phyloP scores from a whole-genome alignment of 495 filamentous ascomycete genomes.

The Penicillium fimorum region DNA sequence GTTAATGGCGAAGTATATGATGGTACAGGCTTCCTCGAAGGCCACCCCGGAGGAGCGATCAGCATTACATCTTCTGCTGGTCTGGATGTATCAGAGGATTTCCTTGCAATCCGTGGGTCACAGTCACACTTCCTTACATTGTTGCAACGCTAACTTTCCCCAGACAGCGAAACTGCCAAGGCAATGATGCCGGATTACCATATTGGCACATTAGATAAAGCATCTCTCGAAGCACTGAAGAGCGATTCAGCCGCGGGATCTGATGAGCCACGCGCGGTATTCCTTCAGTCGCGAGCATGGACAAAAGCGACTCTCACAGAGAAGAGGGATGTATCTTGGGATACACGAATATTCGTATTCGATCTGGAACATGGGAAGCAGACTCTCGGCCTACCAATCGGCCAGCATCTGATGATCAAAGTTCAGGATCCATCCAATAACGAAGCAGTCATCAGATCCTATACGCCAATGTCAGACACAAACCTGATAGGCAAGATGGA shows the following conservation, averaged over 20 bases:
- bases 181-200: slow-evolving; percentile 89
- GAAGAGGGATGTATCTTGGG: slow-evolving; percentile 69
- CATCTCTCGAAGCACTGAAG: slow-evolving; percentile 52
- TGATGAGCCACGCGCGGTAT: slow-evolving; percentile 51
- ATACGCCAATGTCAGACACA: slow-evolving; percentile 79
- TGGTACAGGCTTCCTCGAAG: slow-evolving; percentile 78
- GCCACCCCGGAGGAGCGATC: slow-evolving; percentile 84
- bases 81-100: slow-evolving; percentile 87
- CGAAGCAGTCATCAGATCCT: slow-evolving; percentile 78
- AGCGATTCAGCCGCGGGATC: slow-evolving; percentile 22
- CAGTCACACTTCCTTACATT: not conserved
- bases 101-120: slow-evolving; percentile 85
- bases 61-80: slow-evolving; percentile 85
- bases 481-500: slow-evolving; percentile 61
- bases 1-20: slow-evolving; percentile 92
- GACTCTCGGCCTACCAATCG: slow-evolving; percentile 74
- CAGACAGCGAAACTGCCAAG: slow-evolving; percentile 91
- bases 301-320: slow-evolving; percentile 61
- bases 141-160: slow-evolving; percentile 7
- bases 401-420: slow-evolving; percentile 88
- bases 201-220: slow-evolving; percentile 70
- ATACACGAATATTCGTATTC: slow-evolving; percentile 84
- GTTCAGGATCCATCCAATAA: slow-evolving; percentile 63
- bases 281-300: slow-evolving; percentile 74
- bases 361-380: slow-evolving; percentile 71